Conservation (phyloP, 2,329 filamentous ascomycete species). For the Neoscytalidium dimidiatum region DNA sequence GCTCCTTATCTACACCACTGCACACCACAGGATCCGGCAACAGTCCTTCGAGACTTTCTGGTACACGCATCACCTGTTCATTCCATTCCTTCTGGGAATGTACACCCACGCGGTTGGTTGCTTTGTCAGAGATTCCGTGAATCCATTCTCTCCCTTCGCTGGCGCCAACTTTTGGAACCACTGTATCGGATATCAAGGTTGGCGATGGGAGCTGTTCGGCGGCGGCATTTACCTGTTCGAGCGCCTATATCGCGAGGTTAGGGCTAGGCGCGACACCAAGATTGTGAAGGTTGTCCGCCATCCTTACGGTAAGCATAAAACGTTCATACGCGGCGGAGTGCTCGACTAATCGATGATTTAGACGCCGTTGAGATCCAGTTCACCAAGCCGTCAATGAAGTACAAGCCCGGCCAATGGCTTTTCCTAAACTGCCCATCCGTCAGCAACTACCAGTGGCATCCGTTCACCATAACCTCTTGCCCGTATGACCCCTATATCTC, state of each 20-base stretch:
- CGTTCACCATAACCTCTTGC: conserved; percentile 96
- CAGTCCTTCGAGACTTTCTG: conserved; percentile 98
- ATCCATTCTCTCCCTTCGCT: conserved; percentile 80
- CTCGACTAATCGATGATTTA: conserved; percentile 33
- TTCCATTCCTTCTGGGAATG: conserved; percentile 88
- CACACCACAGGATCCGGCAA: conserved; percentile 89
- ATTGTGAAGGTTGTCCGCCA: conserved; percentile 95
- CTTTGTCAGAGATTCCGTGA: conserved; percentile 82
- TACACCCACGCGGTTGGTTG: conserved; percentile 96
- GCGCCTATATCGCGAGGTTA: conserved; percentile 87
- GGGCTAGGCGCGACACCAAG: conserved; percentile 77
- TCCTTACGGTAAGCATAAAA: conserved; percentile 71
- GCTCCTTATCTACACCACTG: conserved; percentile 96
- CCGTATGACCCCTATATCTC: conserved; percentile 94
- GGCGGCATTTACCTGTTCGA: conserved; percentile 85
- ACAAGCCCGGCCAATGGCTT: conserved; percentile 98
- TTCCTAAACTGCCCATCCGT: conserved; percentile 92
- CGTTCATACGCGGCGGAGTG: neutral
- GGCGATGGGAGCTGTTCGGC: conserved; percentile 92
- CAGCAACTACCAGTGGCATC: conserved; percentile 92
- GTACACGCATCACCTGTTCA: conserved; percentile 99
- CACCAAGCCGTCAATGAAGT: conserved; percentile 91
- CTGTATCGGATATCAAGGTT: conserved; percentile 93
- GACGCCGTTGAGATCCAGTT: conserved; percentile 98
- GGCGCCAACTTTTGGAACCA: conserved; percentile 82